Evolutionary conservation across 306 rosid genomes (phyloP).

Genomic region (Gillenia trifoliata): DNA sequence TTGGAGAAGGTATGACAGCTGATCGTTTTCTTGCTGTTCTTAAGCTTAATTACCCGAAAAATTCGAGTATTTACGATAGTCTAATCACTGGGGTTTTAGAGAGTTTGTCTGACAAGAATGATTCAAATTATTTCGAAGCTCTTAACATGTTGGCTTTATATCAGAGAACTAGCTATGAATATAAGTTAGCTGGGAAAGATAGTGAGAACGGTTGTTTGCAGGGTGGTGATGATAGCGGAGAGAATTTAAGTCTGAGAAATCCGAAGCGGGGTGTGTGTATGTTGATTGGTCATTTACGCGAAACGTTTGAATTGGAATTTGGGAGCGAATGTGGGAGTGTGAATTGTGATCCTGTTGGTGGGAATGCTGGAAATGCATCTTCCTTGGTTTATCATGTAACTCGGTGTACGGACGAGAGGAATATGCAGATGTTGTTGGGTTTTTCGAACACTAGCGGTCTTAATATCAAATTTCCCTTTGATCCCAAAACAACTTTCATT

Average conservation of each 20-base stretch:
- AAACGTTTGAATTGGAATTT: constrained; percentile 52
- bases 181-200: constrained; percentile 34
- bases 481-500: constrained; percentile 45
- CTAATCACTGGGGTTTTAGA: constrained; percentile 66
- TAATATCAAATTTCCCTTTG: constrained; percentile 36
- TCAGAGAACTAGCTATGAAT: constrained; percentile 35
- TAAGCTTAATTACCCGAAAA: constrained; percentile 57
- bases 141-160: constrained; percentile 54
- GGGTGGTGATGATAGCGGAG: constrained; percentile 25
- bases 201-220: constrained; percentile 33
- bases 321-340: constrained; percentile 43
- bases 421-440: constrained; percentile 58
- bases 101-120: constrained; percentile 39
- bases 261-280: constrained; percentile 32
- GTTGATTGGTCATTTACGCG: constrained; percentile 20
- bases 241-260: constrained; percentile 24
- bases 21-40: constrained; percentile 43
- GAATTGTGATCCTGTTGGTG: constrained; percentile 55
- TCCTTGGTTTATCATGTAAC: constrained; percentile 33
- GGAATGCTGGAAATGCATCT: constrained; percentile 38
- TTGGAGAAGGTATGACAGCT: constrained; percentile 41
- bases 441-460: constrained; percentile 34
- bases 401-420: constrained; percentile 40
- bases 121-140: constrained; percentile 35
- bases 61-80: constrained; percentile 32